These are phyloP conservation scores for Jatropha curcas DNA, from an alignment of 345 rosid genomes.

Conservation along the genomic window DNA sequence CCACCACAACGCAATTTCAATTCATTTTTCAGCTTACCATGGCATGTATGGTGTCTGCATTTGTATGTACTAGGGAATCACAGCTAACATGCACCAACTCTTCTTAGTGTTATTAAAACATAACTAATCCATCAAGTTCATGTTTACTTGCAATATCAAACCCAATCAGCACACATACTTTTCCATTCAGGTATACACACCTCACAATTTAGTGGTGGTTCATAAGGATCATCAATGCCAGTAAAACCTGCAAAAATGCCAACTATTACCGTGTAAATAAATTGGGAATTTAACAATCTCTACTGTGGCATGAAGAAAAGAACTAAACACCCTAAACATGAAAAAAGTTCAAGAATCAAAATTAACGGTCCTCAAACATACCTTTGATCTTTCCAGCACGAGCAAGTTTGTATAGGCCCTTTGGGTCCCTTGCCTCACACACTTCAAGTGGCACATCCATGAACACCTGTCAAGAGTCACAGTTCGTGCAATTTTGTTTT, in stretches of 20 bases:
- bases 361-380: constrained; percentile 11
- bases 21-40: neutral
- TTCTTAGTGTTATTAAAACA: neutral
- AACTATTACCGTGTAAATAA: constrained; percentile 38
- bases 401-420: constrained; percentile 39
- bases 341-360: neutral
- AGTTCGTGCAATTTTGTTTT: constrained; percentile 10
- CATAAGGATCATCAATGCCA: constrained; percentile 36
- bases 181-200: constrained; percentile 4
- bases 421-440: constrained; percentile 37
- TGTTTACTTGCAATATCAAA: neutral
- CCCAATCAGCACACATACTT: neutral
- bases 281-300: constrained; percentile 4
- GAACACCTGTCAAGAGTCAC: constrained; percentile 29
- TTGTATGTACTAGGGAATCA: neutral
- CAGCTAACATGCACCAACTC: neutral
- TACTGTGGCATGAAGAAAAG: neutral
- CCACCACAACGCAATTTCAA: neutral
- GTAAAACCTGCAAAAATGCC: constrained; percentile 29
- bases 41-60: neutral
- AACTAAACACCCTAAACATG: neutral
- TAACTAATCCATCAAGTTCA: neutral
- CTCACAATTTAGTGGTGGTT: constrained; percentile 25
- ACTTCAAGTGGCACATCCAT: constrained; percentile 38
- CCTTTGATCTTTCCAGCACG: constrained; percentile 38